Conservation (phyloP, 2,329 filamentous ascomycete species). For the Fusarium oxysporum region DNA sequence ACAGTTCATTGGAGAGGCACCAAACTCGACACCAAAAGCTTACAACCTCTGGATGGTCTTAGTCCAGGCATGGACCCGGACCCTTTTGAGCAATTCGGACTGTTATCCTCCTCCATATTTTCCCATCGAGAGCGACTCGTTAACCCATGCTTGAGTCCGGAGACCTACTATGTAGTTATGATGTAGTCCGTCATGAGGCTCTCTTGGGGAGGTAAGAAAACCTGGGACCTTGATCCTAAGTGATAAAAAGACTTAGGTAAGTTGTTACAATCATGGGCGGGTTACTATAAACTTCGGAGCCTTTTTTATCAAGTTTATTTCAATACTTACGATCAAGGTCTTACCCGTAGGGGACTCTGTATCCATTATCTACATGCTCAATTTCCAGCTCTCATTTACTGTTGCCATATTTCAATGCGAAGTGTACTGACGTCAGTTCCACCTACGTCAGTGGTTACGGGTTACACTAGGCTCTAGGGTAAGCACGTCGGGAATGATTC, state of each 20-base stretch:
- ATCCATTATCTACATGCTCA: neutral
- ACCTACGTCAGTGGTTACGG: conserved; percentile 26
- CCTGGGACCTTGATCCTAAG: neutral
- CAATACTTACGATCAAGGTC: neutral
- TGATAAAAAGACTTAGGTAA: neutral
- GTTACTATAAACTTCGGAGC: neutral
- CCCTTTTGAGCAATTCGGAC: conserved; percentile 28
- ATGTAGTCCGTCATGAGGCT: neutral
- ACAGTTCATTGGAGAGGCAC: neutral
- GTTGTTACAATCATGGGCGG: neutral
- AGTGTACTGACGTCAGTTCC: conserved; percentile 30
- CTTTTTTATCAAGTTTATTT: neutral
- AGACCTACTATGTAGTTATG: neutral
- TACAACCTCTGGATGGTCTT: conserved; percentile 9
- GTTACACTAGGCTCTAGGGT: conserved; percentile 3
- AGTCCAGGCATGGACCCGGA: conserved; percentile 11
- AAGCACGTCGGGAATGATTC: neutral
- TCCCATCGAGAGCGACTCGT: conserved; percentile 2
- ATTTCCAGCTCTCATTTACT: neutral
- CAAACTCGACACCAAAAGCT: neutral
- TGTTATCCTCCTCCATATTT: conserved; percentile 26
- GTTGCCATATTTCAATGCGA: neutral
- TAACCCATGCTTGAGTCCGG: neutral
- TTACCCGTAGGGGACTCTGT: neutral
- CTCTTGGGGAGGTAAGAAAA: neutral